Evolutionary conservation across 805 yeast species (phyloP), one percentile per base, ranked within the genome.

Genomic region (Schizosaccharomyces osmophilus): DNA sequence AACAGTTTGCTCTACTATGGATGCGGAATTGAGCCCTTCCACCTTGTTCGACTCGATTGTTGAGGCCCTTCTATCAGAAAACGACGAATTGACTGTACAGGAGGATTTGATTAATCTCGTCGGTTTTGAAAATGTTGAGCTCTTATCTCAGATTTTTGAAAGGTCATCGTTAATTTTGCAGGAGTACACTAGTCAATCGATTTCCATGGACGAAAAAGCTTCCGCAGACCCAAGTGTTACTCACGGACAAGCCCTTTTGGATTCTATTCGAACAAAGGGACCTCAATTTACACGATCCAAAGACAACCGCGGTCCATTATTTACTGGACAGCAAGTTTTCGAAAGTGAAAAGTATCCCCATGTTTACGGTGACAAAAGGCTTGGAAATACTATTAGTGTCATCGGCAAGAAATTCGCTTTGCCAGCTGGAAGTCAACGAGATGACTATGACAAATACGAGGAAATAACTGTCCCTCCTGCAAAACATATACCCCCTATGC

Each of bases 111-210:
- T 87, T 63, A 96, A 88, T 69, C 75, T 86, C 6, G 70, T 93
- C 0, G 98, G 98, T 0, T 84, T 82, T 66, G 95, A 87, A 31
- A 85, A 87, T 68, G 78, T 93, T 64, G 96, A 87, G 61, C 71
- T 89, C 60, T 85, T 89, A 9, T 77, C 87, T 1, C 78, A 75
- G 57, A 71, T 3, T 78, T 77, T 61, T 71, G 79, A 48, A 64
- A 65, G 48, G 63, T 60, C 5, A 59, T 29, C 43, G 61, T 66
- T 11, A 48, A 45, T 54, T 63, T 39, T 29, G 51, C 48, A 31
- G 59, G 39, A 62, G 59, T 48, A 62, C 3, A 61, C 26, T n/a
- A 59, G 15, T 8, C 39, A 43, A n/a, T 48, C 55, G 26, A 42
- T 43, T n/a, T 55, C 43, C 17, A 42, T 36, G 41, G n/a, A 60